These are phyloP conservation scores for Waltiozyma sp. DNA, from an alignment of 1,139 yeast species.

Conservation along the genomic window DNA sequence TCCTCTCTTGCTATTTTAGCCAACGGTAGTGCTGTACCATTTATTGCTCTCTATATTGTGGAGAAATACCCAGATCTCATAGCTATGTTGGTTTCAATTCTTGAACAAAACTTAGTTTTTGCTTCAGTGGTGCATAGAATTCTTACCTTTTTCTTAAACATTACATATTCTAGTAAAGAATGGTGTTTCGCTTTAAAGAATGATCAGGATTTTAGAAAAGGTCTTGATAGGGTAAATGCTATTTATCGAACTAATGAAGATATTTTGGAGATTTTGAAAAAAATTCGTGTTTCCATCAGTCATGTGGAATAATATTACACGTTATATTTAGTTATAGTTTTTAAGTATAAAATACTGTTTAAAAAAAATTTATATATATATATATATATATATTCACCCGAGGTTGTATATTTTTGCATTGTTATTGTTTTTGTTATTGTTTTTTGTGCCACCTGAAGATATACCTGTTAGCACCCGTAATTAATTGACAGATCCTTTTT, in stretches of 20 bases:
- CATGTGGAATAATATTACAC: no score
- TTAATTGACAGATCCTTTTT: slow-evolving; percentile 24
- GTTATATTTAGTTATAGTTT: no score
- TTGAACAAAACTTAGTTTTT: not conserved
- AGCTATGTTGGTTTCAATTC: not conserved
- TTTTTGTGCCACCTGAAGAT: no score
- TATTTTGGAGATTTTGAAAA: not conserved
- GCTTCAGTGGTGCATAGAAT: no score
- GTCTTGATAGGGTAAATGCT: not conserved
- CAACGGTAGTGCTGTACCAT: not conserved
- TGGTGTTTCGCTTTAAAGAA: not conserved
- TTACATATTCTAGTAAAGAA: not conserved
- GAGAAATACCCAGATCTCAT: not conserved
- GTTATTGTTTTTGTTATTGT: no score
- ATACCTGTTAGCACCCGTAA: slow-evolving; percentile 29
- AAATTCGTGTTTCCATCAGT: no score
- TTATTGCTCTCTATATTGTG: not conserved
- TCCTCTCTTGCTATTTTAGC: not conserved
- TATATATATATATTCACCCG: no score
- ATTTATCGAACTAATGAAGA: not conserved
- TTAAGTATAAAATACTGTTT: no score
- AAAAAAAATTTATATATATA: no score
- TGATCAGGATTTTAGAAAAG: not conserved
- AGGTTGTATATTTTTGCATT: no score
- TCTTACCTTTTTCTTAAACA: no score